These are phyloP conservation scores for Anthoceros angustus DNA, from an alignment of 225 moss, liverwort and hornwort species.

Conservation along the genomic window DNA sequence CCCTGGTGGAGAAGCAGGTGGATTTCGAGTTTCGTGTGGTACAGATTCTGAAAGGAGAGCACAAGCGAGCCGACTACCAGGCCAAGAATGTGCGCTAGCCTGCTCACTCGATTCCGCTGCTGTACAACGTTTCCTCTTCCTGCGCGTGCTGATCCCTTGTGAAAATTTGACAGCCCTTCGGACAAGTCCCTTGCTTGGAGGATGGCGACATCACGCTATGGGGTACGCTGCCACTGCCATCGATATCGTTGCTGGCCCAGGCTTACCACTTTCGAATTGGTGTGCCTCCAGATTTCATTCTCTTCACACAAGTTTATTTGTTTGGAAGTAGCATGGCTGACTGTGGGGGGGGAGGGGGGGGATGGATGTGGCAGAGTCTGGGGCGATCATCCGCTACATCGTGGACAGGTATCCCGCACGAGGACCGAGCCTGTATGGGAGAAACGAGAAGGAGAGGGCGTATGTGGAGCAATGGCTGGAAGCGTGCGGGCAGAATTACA, in stretches of 20 bases:
- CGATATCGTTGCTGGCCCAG: too few relatives aligned
- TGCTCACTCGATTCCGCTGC: neutral
- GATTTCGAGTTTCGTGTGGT: neutral
- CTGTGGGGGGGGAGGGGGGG: too few relatives aligned
- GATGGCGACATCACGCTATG: neutral
- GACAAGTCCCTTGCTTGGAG: neutral
- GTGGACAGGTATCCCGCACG: neutral
- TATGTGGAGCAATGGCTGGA: neutral
- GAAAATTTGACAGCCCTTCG: neutral
- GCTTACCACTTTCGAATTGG: too few relatives aligned
- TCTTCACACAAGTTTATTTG: too few relatives aligned
- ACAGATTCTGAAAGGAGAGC: neutral
- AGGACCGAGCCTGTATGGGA: neutral
- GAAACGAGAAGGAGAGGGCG: neutral
- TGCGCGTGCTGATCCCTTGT: neutral
- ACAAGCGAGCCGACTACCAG: neutral
- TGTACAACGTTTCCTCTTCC: neutral
- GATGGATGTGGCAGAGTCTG: neutral
- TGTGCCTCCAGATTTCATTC: too few relatives aligned
- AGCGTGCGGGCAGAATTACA: neutral
- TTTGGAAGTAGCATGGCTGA: too few relatives aligned
- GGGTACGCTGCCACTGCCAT: neutral
- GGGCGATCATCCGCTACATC: conserved; percentile 3
- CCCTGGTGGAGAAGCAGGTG: neutral
- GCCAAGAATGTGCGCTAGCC: neutral